Conservation (phyloP, 371 early-diverging fungal species). For the Coemansia sp. region DNA sequence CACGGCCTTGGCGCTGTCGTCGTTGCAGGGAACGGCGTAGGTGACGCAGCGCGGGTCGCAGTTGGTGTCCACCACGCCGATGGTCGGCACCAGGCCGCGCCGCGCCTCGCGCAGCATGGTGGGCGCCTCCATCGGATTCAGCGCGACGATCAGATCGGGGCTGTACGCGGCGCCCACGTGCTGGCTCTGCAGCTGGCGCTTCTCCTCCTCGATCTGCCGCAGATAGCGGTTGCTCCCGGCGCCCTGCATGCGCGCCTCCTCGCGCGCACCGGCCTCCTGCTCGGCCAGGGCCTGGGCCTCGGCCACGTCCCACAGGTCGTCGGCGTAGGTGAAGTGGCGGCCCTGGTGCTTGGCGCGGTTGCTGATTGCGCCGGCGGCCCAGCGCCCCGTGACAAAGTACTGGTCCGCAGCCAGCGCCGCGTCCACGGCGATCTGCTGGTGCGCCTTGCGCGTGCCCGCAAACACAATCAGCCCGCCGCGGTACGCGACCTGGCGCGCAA, state of each 20-base stretch:
- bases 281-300: conserved; percentile 21
- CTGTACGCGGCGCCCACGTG: conserved; percentile 58
- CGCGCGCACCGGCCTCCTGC: neutral
- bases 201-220: conserved; percentile 14
- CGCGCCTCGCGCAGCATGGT: conserved; percentile 84
- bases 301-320: conserved; percentile 26
- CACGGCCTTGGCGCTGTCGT: conserved; percentile 81
- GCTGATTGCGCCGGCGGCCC: conserved; percentile 91
- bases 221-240: conserved; percentile 6
- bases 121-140: conserved; percentile 81
- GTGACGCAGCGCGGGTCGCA: conserved; percentile 85
- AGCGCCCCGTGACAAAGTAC: conserved; percentile 77
- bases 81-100: conserved; percentile 79
- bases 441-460: conserved; percentile 79
- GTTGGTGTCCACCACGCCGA: conserved; percentile 92
- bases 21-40: conserved; percentile 97
- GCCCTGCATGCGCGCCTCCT: neutral
- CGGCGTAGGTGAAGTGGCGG: conserved; percentile 12
- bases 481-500: conserved; percentile 71
- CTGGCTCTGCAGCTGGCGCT: conserved; percentile 9
- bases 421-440: conserved; percentile 53
- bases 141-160: conserved; percentile 86
- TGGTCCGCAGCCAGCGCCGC: conserved; percentile 78
- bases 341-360: conserved; percentile 75
- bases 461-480: conserved; percentile 87